Conservation (phyloP, 805 yeast species). For the Metschnikowia lunata region DNA sequence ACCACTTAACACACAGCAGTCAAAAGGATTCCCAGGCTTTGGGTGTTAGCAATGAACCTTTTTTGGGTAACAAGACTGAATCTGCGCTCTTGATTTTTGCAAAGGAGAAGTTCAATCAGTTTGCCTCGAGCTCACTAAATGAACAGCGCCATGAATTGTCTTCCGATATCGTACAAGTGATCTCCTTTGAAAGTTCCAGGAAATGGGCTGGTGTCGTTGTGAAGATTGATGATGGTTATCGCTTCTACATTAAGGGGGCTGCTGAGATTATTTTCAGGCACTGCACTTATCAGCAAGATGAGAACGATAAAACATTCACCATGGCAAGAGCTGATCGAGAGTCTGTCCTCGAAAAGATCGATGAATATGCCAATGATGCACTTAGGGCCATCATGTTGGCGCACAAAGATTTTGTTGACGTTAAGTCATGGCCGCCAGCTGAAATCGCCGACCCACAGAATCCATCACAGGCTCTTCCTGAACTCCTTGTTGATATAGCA, state of each 20-base stretch:
- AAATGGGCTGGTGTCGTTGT: constrained; percentile 89
- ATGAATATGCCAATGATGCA: constrained; percentile 68
- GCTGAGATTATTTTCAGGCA: constrained; percentile 76
- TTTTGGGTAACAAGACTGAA: constrained; percentile 92
- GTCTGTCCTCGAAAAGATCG: constrained; percentile 32
- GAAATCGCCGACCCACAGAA: constrained; percentile 31
- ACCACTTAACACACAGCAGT: constrained; percentile 21
- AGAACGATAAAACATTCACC: constrained; percentile 23
- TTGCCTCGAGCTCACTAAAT: constrained; percentile 42
- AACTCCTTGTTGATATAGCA: constrained; percentile 22
- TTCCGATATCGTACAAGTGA: constrained; percentile 52
- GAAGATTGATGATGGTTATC: constrained; percentile 43
- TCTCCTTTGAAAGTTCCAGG: constrained; percentile 89
- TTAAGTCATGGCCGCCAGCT: constrained; percentile 65
- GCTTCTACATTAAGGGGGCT: constrained; percentile 86
- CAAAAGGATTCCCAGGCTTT: constrained; percentile 16
- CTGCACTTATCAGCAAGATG: constrained; percentile 43
- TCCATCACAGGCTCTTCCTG: constrained; percentile 38
- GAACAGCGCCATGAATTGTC: constrained; percentile 23
- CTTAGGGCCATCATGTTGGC: constrained; percentile 86
- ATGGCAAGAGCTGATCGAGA: constrained; percentile 29
- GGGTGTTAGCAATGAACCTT: constrained; percentile 47
- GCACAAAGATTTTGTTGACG: constrained; percentile 59
- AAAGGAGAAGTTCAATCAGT: constrained; percentile 47
- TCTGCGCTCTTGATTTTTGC: constrained; percentile 78